Evolutionary conservation across 352 stramenopile species (phyloP).

Genomic region (Peronospora farinosa): DNA sequence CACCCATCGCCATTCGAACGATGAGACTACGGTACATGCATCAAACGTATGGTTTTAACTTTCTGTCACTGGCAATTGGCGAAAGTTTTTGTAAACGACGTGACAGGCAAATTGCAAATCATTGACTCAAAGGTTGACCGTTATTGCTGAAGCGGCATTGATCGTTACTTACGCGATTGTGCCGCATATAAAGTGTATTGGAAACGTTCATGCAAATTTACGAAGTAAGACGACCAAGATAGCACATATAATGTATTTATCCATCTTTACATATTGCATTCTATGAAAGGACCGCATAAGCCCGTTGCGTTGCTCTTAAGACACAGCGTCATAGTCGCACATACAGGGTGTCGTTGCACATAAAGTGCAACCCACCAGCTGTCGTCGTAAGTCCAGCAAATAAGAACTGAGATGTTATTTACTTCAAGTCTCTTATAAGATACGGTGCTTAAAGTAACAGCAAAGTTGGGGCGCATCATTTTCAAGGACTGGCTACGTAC

Average conservation of each 20-base stretch:
- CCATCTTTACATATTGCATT: background rate
- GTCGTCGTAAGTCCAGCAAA: background rate
- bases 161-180: conserved; percentile 1
- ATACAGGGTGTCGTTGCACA: background rate
- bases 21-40: conserved; percentile 3
- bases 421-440: background rate
- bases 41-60: background rate
- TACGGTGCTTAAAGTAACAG: background rate
- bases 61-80: conserved; percentile 1
- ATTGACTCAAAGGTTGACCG: conserved; percentile 10
- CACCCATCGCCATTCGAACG: conserved; percentile 4
- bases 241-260: background rate
- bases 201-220: conserved; percentile 1
- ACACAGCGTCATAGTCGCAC: background rate
- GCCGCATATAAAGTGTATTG: conserved; percentile 1
- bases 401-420: conserved; percentile 11
- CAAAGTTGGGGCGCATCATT: background rate
- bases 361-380: background rate
- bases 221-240: background rate
- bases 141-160: conserved; percentile 2
- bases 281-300: background rate
- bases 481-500: background rate
- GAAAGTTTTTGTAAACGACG: conserved; percentile 10
- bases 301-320: background rate
- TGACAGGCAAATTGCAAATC: conserved; percentile 5